Percentiles rank a stretch among this genome's conserved stretches.
phyloP scores from a whole-genome alignment of 371 early-diverging fungal genomes.

The Dichotomocladium elegans region DNA sequence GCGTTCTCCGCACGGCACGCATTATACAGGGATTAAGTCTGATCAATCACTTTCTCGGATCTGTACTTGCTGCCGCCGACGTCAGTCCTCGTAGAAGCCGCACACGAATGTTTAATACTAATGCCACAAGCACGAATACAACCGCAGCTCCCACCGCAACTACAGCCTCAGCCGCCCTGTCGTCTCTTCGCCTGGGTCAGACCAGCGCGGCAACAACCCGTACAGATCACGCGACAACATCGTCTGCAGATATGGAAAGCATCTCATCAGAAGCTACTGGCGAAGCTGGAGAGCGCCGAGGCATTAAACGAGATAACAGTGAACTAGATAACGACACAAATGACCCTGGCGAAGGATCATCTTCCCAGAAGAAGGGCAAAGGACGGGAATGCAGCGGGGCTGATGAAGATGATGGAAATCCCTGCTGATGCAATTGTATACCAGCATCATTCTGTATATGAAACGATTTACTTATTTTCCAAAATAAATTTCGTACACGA shows the following conservation, averaged over 20 bases:
- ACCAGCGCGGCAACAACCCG: background rate
- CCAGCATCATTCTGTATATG: too few species aligned
- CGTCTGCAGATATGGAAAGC: background rate
- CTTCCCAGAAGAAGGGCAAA: background rate
- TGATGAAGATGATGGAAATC: too few species aligned
- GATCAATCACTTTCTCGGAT: slow-evolving; percentile 42
- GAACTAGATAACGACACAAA: background rate
- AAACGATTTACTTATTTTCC: too few species aligned
- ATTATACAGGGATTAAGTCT: slow-evolving; percentile 48
- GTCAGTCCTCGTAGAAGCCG: slow-evolving; percentile 17
- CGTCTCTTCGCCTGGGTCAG: background rate
- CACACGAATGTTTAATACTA: slow-evolving; percentile 3
- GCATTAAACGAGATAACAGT: background rate
- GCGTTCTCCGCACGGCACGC: slow-evolving; percentile 32
- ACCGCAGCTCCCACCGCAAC: background rate
- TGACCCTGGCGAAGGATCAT: background rate
- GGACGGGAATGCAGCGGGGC: background rate
- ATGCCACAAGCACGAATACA: background rate
- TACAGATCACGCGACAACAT: background rate
- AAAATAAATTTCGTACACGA: too few species aligned
- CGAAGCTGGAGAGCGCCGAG: background rate
- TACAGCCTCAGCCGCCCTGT: too few species aligned
- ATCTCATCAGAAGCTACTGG: too few species aligned
- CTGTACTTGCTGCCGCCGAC: slow-evolving; percentile 42
- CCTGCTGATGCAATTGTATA: too few species aligned